Evolutionary conservation across 208 protist genomes (phyloP), one percentile per base, ranked within the genome.

Genomic region (Acanthamoeba triangularis): DNA sequence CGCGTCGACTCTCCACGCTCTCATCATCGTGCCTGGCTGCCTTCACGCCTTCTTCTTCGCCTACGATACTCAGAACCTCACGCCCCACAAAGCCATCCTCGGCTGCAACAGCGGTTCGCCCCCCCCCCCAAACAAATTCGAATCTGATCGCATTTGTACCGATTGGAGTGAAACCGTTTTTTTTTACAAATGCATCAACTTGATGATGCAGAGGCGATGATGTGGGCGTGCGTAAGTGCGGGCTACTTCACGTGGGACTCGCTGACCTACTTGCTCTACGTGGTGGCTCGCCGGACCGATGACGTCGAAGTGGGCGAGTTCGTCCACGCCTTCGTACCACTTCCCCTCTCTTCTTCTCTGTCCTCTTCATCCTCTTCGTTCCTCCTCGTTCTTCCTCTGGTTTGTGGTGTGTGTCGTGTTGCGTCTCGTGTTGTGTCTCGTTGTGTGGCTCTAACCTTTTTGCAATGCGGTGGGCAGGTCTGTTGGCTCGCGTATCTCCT

Each of bases 181-280:
- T 74, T 13, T 13, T 41, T 78, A 41, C 63, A 10, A 23, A 74
- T 25, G 2, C 4, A 41, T 18, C 25, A 41, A 23, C 5, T n/a
- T n/a, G 61, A 25, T 16, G 56, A 16, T 54, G 18, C 23, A 88
- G 80, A 54, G 80, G 80, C 80, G 11, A 65, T 65, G 25, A 8
- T 65, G 49, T 88, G 80, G 80, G 80, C 52, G 13, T 63, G 49
- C 28, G 28, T 88, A 0, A 88, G 80, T 49, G 80, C 80, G 80
- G 80, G 80, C 41, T 88, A 88, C n/a, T 88, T 88, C 35, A 44
- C 80, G 80, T 88, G 80, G 80, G 80, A 88, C n/a, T 88, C 47
- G 80, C 28, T 88, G 6, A 88, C 80, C 14, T 88, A 88, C 52
- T 35, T 88, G 23, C 49, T 88, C 49, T 88, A 88, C 49, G 80